phyloP scores from a whole-genome alignment of 345 rosid species.

The Salix exigua region DNA sequence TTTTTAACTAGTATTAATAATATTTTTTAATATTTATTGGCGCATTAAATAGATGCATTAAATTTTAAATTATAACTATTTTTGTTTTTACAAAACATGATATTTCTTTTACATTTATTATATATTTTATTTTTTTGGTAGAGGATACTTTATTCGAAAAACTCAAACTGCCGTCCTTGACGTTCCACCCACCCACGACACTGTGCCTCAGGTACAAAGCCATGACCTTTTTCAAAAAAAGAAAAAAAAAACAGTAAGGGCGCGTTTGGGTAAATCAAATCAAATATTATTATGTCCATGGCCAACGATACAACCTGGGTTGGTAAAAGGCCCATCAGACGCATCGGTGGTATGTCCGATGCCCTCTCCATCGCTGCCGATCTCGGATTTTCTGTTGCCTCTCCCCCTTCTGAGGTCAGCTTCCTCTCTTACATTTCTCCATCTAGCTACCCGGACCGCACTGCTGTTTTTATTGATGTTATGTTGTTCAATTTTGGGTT shows the following conservation, averaged over 20 bases:
- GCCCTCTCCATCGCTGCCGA: conserved; percentile 97
- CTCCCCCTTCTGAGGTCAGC: conserved; percentile 70
- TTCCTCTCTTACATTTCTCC: background rate
- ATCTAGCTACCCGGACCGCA: background rate
- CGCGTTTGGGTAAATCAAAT: background rate
- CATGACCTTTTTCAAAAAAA: background rate
- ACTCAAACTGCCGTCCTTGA: background rate
- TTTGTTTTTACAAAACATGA: too few species aligned
- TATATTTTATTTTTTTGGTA: background rate
- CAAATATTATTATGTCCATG: conserved; percentile 58
- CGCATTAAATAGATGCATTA: too few species aligned
- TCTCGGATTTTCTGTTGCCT: conserved; percentile 79
- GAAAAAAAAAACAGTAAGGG: background rate
- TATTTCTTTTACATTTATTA: too few species aligned
- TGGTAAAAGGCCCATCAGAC: conserved; percentile 81
- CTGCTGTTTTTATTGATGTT: background rate
- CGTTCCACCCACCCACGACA: background rate
- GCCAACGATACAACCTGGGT: conserved; percentile 88
- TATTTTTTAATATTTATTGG: too few species aligned
- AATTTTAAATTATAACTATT: too few species aligned
- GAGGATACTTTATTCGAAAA: background rate
- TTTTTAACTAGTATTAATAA: too few species aligned
- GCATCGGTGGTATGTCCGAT: conserved; percentile 95
- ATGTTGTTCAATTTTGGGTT: background rate
- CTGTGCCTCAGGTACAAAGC: background rate